A percentile compares a stretch with the other conserved stretches of the same genome.
Evolutionary conservation across 2,329 filamentous ascomycete genomes (phyloP).

Genomic region (Nigrospora sphaerica): DNA sequence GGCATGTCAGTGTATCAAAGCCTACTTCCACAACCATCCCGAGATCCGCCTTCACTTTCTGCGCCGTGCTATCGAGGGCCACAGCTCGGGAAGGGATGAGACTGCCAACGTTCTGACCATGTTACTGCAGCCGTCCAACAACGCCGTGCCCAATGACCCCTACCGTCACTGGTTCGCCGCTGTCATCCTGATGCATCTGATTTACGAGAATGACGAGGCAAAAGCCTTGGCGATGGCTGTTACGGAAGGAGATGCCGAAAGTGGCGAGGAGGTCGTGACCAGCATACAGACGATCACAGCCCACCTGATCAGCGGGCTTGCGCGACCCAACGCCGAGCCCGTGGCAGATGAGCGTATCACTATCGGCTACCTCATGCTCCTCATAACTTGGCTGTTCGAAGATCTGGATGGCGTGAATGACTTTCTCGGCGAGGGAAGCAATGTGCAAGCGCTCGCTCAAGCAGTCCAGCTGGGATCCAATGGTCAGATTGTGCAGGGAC

Average conservation of each 20-base stretch:
- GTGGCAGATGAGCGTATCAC: slow-evolving; percentile 68
- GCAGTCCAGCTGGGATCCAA: slow-evolving; percentile 58
- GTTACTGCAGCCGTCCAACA: slow-evolving; percentile 60
- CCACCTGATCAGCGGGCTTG: slow-evolving; percentile 75
- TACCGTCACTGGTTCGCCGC: slow-evolving; percentile 88
- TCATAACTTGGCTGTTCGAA: slow-evolving; percentile 87
- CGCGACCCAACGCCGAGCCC: slow-evolving; percentile 38
- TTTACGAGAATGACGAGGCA: slow-evolving; percentile 72
- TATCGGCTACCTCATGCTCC: slow-evolving; percentile 82
- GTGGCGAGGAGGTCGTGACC: slow-evolving; percentile 90
- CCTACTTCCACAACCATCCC: slow-evolving; percentile 79
- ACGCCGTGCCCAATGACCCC: slow-evolving; percentile 62
- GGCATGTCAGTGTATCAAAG: slow-evolving; percentile 84
- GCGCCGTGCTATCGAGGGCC: slow-evolving; percentile 80
- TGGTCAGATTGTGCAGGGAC: slow-evolving; percentile 66
- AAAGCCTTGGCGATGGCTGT: slow-evolving; percentile 76
- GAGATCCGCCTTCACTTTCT: slow-evolving; percentile 83
- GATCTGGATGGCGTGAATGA: slow-evolving; percentile 88
- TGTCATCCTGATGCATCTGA: slow-evolving; percentile 76
- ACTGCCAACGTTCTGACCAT: slow-evolving; percentile 85
- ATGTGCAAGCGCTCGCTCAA: slow-evolving; percentile 79
- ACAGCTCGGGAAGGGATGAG: slow-evolving; percentile 69
- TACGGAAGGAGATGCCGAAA: slow-evolving; percentile 80
- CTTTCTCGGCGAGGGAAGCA: slow-evolving; percentile 85
- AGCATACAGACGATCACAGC: slow-evolving; percentile 83